Conservation (phyloP, 257 asterid species). For the Solanum piurae region DNA sequence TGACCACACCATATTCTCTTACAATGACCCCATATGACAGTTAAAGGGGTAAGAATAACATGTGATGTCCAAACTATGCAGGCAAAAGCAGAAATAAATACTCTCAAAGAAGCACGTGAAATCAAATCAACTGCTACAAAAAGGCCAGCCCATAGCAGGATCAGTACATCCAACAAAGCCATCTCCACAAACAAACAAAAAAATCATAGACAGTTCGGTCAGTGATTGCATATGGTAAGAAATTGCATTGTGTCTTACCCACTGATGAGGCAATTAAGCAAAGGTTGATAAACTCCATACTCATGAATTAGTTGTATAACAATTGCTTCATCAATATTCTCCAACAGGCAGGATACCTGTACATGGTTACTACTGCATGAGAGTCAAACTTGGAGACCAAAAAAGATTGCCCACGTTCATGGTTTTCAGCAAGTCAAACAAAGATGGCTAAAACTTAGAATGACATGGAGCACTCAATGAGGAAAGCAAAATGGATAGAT, state of each 20-base stretch:
- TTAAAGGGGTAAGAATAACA: background rate
- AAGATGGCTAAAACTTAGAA: background rate
- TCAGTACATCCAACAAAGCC: background rate
- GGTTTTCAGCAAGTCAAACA: background rate
- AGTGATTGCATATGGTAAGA: background rate
- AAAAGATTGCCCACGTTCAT: background rate
- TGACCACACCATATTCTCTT: background rate
- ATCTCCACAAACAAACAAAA: background rate
- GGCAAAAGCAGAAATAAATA: background rate
- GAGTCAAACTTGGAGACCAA: background rate
- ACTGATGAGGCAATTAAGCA: conserved; percentile 69
- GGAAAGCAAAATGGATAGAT: background rate
- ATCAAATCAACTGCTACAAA: background rate
- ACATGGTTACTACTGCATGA: conserved; percentile 6
- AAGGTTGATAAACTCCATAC: conserved; percentile 52
- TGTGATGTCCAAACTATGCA: background rate
- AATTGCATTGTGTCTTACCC: conserved; percentile 45
- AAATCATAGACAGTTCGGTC: background rate
- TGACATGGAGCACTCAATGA: background rate
- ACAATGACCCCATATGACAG: background rate
- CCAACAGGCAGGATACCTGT: conserved; percentile 70
- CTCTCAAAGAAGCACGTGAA: background rate
- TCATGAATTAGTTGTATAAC: conserved; percentile 42
- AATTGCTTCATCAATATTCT: conserved; percentile 43
- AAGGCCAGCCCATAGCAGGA: background rate